Conservation (phyloP, 306 rosid species). For the Cicer bijugum region DNA sequence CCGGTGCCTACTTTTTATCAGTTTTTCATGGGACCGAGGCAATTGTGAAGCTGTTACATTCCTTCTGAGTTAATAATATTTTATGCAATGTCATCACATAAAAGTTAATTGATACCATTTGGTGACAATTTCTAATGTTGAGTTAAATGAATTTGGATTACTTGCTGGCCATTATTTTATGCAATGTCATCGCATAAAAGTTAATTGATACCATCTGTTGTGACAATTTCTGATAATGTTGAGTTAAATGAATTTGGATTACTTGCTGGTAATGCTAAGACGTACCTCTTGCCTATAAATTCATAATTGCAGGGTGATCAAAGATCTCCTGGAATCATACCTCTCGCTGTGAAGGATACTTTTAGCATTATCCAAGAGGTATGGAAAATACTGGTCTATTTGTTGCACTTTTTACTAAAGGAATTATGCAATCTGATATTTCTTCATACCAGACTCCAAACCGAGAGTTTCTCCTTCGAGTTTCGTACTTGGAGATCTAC, state of each 20-base stretch:
- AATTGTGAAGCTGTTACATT: slow-evolving; percentile 25
- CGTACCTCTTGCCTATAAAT: slow-evolving; percentile 36
- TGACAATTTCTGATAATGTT: slow-evolving; percentile 23
- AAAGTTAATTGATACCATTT: slow-evolving; percentile 24
- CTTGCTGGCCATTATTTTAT: slow-evolving; percentile 15
- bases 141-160: slow-evolving; percentile 37
- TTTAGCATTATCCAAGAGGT: slow-evolving; percentile 99
- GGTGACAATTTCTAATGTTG: slow-evolving; percentile 17
- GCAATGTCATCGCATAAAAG: slow-evolving; percentile 18
- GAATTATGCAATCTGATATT: slow-evolving; percentile 42
- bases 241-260: slow-evolving; percentile 37
- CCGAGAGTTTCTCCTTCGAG: slow-evolving; percentile 95
- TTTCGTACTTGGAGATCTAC: slow-evolving; percentile 96
- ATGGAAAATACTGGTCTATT: slow-evolving; percentile 37
- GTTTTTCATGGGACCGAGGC: neutral
- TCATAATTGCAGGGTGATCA: slow-evolving; percentile 89
- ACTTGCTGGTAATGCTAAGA: slow-evolving; percentile 5
- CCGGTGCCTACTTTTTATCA: slow-evolving; percentile 15
- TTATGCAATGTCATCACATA: slow-evolving; percentile 21
- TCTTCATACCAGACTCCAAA: slow-evolving; percentile 78
- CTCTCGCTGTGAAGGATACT: slow-evolving; percentile 96
- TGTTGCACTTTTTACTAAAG: slow-evolving; percentile 40
- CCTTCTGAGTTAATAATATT: slow-evolving; percentile 22
- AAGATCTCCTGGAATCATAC: slow-evolving; percentile 98
- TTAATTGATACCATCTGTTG: slow-evolving; percentile 24